Evolutionary conservation across 345 rosid genomes (phyloP).

Genomic region (Moricandia moricandioides): DNA sequence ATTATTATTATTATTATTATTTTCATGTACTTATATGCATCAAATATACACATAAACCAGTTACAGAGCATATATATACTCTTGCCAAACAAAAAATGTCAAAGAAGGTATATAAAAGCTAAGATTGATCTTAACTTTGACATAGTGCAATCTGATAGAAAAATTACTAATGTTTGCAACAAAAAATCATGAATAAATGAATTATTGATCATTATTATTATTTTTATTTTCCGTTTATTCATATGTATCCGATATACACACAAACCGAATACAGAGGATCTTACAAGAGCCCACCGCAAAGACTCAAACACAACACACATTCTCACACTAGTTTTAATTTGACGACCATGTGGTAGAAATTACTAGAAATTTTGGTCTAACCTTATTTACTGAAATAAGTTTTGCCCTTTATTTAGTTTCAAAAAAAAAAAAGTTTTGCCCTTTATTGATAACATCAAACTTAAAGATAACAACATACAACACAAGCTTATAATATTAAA

Average conservation of each 20-base stretch:
- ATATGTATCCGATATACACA: neutral
- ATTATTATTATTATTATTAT: neutral
- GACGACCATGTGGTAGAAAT: no score
- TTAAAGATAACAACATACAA: neutral
- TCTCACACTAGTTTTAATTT: neutral
- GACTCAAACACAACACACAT: neutral
- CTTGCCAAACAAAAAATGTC: neutral
- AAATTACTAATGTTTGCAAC: neutral
- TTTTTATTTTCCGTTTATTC: neutral
- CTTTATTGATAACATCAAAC: neutral
- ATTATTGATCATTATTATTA: neutral
- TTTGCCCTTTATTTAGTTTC: neutral
- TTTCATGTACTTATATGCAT: neutral
- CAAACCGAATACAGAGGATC: neutral
- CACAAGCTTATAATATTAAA: neutral
- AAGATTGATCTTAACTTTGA: neutral
- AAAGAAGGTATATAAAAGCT: neutral
- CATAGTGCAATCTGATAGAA: neutral
- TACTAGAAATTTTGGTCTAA: neutral
- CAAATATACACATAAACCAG: neutral
- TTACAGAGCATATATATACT: neutral
- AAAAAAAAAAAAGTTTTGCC: no score
- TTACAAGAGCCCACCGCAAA: neutral
- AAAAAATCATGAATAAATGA: neutral
- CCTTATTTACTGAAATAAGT: neutral